Conservation (phyloP, 176 grass and related monocot species). For the Chloris gayana region DNA sequence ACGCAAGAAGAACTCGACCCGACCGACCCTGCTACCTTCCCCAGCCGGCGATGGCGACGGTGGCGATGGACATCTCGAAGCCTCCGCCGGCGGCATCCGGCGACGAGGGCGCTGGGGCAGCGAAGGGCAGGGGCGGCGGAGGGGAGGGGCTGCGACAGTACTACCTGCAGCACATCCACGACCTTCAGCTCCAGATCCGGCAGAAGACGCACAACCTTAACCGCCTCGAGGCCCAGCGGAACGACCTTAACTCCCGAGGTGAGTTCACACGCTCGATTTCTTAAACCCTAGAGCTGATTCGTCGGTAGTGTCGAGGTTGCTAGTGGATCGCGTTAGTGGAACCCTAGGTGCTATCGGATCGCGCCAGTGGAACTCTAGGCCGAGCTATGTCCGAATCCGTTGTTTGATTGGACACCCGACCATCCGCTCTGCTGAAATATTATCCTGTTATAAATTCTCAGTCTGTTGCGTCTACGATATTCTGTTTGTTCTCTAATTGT, state of each 20-base stretch:
- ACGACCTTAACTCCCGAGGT: conserved; percentile 99
- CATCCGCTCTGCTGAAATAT: not conserved
- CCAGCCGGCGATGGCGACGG: conserved; percentile 58
- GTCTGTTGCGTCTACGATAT: not conserved
- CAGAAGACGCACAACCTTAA: conserved; percentile 97
- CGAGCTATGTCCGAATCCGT: not conserved
- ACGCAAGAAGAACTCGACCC: conserved; percentile 37
- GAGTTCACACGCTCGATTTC: not conserved
- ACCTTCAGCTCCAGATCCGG: conserved; percentile 86
- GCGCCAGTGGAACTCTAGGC: conserved; percentile 18
- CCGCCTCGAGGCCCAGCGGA: conserved; percentile 94
- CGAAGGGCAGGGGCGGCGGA: conserved; percentile 50
- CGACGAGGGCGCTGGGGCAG: conserved; percentile 43
- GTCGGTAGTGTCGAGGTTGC: not conserved
- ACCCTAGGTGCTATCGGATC: not conserved
- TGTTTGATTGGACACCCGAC: not conserved
- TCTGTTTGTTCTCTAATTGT: conserved; percentile 15
- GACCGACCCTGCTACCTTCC: not conserved
- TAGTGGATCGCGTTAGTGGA: not conserved
- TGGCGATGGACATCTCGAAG: conserved; percentile 71
- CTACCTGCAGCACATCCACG: conserved; percentile 97
- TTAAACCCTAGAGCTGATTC: conserved; percentile 36
- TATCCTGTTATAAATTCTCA: not conserved
- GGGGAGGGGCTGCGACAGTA: conserved; percentile 96
- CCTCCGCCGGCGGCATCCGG: conserved; percentile 41